Conservation (phyloP, 331 rosid species). For the Stylosanthes scabra region DNA sequence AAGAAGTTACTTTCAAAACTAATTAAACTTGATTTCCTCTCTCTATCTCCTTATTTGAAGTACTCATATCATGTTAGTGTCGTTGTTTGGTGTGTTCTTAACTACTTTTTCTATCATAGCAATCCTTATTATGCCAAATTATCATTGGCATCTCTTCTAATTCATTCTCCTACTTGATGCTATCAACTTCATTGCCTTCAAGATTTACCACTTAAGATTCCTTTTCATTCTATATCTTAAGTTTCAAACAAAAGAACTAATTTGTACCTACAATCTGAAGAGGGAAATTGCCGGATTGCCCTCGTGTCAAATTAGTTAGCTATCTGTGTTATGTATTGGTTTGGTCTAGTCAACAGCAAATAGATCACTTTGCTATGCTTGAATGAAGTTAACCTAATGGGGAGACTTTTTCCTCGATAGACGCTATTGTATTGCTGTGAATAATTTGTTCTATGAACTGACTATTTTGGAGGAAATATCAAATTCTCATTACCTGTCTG, state of each 20-base stretch:
- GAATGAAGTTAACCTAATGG: constrained; percentile 22
- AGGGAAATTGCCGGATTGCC: not conserved
- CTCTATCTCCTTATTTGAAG: not conserved
- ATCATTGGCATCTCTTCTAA: constrained; percentile 4
- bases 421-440: constrained; percentile 15
- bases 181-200: constrained; percentile 24
- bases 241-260: constrained; percentile 26
- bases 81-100: constrained; percentile 30
- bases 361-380: not conserved
- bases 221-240: constrained; percentile 26
- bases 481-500: constrained; percentile 12
- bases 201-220: constrained; percentile 26
- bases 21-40: constrained; percentile 13
- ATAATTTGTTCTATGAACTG: not conserved
- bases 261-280: constrained; percentile 11
- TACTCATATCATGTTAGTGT: constrained; percentile 3
- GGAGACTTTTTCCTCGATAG: not conserved
- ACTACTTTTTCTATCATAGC: constrained; percentile 12
- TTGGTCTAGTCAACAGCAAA: constrained; percentile 15
- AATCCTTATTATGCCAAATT: constrained; percentile 5
- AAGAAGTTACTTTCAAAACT: not conserved
- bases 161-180: constrained; percentile 17
- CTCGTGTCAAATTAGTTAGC: constrained; percentile 18
- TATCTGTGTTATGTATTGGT: not conserved
- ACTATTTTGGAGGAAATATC: constrained; percentile 13